These are phyloP conservation scores for Juglanconis juglandina DNA, from an alignment of 2,329 filamentous ascomycete genomes.

Conservation along the genomic window DNA sequence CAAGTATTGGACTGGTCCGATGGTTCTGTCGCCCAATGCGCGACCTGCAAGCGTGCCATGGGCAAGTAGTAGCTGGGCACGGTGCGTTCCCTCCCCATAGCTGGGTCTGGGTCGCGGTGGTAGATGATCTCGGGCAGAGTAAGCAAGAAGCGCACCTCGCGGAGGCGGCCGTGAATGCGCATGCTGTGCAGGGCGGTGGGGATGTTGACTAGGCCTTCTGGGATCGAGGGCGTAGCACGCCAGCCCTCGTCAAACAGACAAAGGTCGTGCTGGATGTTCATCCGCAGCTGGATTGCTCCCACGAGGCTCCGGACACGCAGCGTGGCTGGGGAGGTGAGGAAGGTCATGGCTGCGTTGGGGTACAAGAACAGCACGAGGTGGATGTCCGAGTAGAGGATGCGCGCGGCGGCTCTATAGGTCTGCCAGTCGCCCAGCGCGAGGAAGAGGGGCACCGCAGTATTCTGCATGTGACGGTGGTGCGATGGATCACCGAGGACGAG, in stretches of 20 bases:
- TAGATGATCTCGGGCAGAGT: not conserved
- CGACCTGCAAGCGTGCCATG: slow-evolving; percentile 9
- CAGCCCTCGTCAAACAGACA: slow-evolving; percentile 9
- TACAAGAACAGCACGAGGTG: not conserved
- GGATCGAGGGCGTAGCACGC: not conserved
- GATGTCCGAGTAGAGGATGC: slow-evolving; percentile 6
- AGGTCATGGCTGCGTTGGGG: slow-evolving; percentile 4
- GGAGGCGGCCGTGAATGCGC: slow-evolving; percentile 2
- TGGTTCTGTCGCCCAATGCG: not conserved
- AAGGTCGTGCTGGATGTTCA: slow-evolving; percentile 7
- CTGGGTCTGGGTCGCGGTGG: not conserved
- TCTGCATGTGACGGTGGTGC: not conserved
- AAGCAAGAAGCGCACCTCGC: not conserved
- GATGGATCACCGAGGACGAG: not conserved
- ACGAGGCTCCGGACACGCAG: slow-evolving; percentile 4
- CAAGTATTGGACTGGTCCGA: not conserved
- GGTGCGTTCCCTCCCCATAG: not conserved
- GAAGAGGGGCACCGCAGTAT: slow-evolving; percentile 5
- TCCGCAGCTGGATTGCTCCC: not conserved
- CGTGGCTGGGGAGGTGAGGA: slow-evolving; percentile 1
- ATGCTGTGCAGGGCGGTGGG: slow-evolving; percentile 11
- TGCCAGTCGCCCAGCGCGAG: slow-evolving; percentile 7
- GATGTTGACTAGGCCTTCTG: not conserved
- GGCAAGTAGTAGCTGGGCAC: slow-evolving; percentile 2
- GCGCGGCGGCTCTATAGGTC: not conserved